Base-by-base conservation (phyloP, 2,329 filamentous ascomycete species). In the Pseudocercospora macadamiae region DNA sequence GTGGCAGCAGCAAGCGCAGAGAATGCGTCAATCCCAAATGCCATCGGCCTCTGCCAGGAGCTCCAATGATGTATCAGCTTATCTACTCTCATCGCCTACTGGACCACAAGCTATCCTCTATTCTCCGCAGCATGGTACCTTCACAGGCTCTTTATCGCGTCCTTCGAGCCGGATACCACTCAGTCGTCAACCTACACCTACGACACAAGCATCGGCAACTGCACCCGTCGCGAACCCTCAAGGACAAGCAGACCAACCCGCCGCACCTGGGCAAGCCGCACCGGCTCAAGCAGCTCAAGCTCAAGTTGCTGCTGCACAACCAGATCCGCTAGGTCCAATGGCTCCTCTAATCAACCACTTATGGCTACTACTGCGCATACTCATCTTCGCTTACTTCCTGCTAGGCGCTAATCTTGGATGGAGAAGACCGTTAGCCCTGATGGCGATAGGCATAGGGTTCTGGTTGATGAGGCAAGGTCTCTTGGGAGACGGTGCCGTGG, bases 321-420 rank as follows among this genome's bases (percentile, higher is more conserved):
- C 55, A 18, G 59, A 63, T 23, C 57, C 54, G 10, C 49, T 65
- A 7, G 60, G 60, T 7, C 65, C 63, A 0, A 26, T 74, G 18
- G 72, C 75, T 14, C 70, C 73, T 26, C 67, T 77, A 7, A 63
- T 82, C 25, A 74, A 69, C 2, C 76, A 79, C 45, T 70, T 77
- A 21, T 88, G 85, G 85, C 77, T 86, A 2, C 78, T 86, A 21
- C 72, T 85, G 49, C 80, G 85, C 8, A 71, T 87, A 18, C 80
- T 83, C 57, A 79, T 83, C 58, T 84, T 87, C 66, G 79, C 82
- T 55, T 86, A 84, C 68, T 79, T 87, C 66, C 79, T 86, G 59
- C 80, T 80, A 25, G 77, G 78, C 19, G 73, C 77, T 4, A 77
- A 77, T 57, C 72, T 76, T 18, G 75, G 76, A 25, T 76, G 76